Percentiles rank a stretch among this genome's conserved stretches.
These are phyloP conservation scores for Candida glucosophila DNA, from an alignment of 1,139 yeast species.

Conservation along the genomic window DNA sequence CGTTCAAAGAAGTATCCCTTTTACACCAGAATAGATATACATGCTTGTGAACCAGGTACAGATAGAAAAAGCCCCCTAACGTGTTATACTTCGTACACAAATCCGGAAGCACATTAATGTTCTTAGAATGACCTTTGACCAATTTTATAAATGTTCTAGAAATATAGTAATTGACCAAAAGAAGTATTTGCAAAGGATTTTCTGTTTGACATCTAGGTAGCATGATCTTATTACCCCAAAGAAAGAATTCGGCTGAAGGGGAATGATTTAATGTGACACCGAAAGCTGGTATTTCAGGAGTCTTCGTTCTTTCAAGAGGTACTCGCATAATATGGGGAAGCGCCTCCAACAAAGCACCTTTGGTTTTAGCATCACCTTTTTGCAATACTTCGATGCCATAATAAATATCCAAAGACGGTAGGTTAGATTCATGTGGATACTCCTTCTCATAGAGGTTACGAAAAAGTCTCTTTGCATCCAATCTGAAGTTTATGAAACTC, in stretches of 20 bases:
- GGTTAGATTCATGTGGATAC: too few species aligned
- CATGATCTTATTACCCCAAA: slow-evolving; percentile 2
- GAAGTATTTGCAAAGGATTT: slow-evolving; percentile 7
- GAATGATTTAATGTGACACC: neutral
- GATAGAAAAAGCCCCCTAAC: slow-evolving; percentile 11
- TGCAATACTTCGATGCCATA: neutral
- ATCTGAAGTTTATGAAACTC: slow-evolving; percentile 9
- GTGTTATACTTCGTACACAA: slow-evolving; percentile 10
- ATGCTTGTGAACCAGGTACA: slow-evolving; percentile 6
- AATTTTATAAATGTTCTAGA: slow-evolving; percentile 9
- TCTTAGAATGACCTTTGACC: slow-evolving; percentile 1
- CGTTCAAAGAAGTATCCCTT: too few species aligned
- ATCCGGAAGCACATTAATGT: slow-evolving; percentile 6
- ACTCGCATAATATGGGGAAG: neutral
- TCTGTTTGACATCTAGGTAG: slow-evolving; percentile 1
- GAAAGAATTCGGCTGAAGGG: neutral
- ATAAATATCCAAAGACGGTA: neutral
- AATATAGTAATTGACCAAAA: slow-evolving; percentile 9
- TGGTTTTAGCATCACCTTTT: neutral
- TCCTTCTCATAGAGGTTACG: too few species aligned
- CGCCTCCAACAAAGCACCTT: neutral
- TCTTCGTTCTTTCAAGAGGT: neutral
- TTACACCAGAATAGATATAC: slow-evolving; percentile 1
- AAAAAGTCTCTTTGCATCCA: too few species aligned
- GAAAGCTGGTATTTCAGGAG: too few species aligned